These are phyloP conservation scores for Phytophthora parvispora DNA, from an alignment of 352 stramenopile species.

Conservation along the genomic window DNA sequence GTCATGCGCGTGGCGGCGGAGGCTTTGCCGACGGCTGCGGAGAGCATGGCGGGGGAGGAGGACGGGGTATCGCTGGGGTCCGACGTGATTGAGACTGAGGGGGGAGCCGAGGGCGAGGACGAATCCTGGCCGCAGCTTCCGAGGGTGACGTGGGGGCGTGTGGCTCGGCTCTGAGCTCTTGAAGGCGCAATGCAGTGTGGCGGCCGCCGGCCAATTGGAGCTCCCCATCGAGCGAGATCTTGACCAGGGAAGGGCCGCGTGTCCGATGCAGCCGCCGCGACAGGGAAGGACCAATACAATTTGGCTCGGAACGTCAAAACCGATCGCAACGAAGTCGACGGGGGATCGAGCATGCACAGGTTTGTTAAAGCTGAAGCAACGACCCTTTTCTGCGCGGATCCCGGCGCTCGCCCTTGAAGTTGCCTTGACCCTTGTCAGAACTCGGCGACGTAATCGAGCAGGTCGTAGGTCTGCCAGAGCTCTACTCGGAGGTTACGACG, in stretches of 20 bases:
- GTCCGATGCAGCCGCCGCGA: not conserved
- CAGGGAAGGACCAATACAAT: not conserved
- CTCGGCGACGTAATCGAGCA: not conserved
- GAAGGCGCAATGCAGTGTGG: conserved; percentile 16
- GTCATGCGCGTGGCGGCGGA: conserved; percentile 40
- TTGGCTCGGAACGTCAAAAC: not conserved
- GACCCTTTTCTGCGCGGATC: not conserved
- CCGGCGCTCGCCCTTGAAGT: no score
- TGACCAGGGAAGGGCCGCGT: conserved; percentile 19
- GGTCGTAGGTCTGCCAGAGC: not conserved
- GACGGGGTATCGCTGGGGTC: no score
- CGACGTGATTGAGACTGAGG: conserved; percentile 18
- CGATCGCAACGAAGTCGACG: not conserved
- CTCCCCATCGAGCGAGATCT: conserved; percentile 20
- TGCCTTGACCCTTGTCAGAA: not conserved
- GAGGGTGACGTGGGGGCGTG: conserved; percentile 1
- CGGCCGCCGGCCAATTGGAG: not conserved
- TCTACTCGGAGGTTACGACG: not conserved
- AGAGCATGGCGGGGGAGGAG: conserved; percentile 30
- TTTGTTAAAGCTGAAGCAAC: conserved; percentile 1
- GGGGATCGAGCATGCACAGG: not conserved
- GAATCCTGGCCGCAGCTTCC: conserved; percentile 34
- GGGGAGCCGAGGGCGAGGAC: conserved; percentile 6
- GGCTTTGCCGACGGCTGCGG: conserved; percentile 27
- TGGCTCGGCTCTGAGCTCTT: conserved; percentile 19